Base-by-base conservation (phyloP, 1,284 basidiomycete species). In the Uromyces viciae-fabae region DNA sequence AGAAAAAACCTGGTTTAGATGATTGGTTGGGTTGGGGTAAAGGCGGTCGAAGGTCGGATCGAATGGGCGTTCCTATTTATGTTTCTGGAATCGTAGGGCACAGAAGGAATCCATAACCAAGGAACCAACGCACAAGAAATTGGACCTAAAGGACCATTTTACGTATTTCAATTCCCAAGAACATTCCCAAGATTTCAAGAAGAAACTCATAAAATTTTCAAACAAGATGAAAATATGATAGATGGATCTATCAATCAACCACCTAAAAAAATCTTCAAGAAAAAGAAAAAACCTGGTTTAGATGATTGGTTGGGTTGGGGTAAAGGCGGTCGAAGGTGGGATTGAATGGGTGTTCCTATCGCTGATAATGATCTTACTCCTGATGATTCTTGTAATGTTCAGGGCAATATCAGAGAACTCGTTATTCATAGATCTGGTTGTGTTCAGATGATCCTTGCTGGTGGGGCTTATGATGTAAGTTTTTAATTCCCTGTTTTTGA, bases 231-330 rank as follows among this genome's bases (percentile, higher is more conserved):
- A n/a, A n/a, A n/a, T n/a, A n/a, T n/a, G n/a, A n/a, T n/a, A n/a
- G n/a, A n/a, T n/a, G n/a, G n/a, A n/a, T n/a, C n/a, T 52, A 14
- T 52, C 15, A 52, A 52, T 52, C 15, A 52, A 15, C 15, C 15
- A 52, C 14, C n/a, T 52, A n/a, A n/a, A n/a, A 69, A 54, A 31
- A 42, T 60, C 14, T 38, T 71, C n/a, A 79, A 79, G 43, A 68
- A 64, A 54, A 75, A 77, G 54, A 79, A 79, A 43, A 79, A 79
- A 43, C 64, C 76, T n/a, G 62, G 64, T 4, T 9, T 71, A 33
- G 76, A 79, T 43, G 76, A 79, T 52, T 79, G 76, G 76, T 22
- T 54, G n/a, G 76, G 76, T 1, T 79, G 76, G 76, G 76, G 76
- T 22, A 79, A 79, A 43, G 76, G 76, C 25, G 76, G 76, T 7